phyloP scores from a whole-genome alignment of 2,329 filamentous ascomycete genomes.

The Venturia oleaginea region DNA sequence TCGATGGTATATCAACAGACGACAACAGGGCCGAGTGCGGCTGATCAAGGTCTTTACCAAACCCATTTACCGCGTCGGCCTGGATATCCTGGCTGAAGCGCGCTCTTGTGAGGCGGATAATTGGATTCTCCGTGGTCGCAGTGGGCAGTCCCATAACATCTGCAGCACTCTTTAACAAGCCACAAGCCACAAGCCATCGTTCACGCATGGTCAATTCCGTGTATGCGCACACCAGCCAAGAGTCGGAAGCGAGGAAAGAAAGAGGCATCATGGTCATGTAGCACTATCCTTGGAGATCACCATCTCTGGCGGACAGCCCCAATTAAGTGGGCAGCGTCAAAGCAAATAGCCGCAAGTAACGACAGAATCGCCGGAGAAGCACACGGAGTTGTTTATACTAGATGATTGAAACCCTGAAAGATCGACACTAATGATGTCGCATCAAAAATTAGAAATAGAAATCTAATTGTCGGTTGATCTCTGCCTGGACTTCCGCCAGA shows the following conservation, averaged over 20 bases:
- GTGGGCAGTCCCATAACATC: neutral
- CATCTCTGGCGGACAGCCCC: neutral
- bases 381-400: slow-evolving; percentile 2
- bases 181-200: neutral
- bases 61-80: slow-evolving; percentile 9
- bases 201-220: neutral
- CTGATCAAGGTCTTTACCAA: slow-evolving; percentile 6
- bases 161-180: neutral
- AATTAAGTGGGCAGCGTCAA: neutral
- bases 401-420: neutral
- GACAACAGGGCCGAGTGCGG: neutral
- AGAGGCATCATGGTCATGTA: neutral
- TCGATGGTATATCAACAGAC: neutral
- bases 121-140: neutral
- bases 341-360: neutral
- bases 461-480: neutral
- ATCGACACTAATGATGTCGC: neutral
- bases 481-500: neutral
- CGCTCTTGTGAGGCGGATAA: neutral
- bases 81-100: slow-evolving; percentile 9
- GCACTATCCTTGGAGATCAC: neutral
- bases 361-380: neutral
- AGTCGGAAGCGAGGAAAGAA: neutral
- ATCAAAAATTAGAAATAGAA: neutral
- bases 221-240: neutral